A percentile compares a stretch with the other conserved stretches of the same genome.
Conservation (phyloP, 2,329 filamentous ascomycete species). For the Fusarium cicatricum region DNA sequence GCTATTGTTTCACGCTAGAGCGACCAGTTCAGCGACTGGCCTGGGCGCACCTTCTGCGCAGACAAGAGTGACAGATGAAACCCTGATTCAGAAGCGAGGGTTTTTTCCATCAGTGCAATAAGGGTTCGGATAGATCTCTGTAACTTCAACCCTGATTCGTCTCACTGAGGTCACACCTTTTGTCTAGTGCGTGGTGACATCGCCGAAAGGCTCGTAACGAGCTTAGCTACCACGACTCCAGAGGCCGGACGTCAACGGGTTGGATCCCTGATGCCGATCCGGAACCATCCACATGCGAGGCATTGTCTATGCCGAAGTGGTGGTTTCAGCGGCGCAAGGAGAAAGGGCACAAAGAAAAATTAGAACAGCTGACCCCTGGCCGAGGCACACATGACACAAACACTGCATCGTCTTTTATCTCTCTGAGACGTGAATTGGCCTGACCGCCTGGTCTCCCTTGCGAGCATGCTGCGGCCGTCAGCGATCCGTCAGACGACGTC, state of each 20-base stretch:
- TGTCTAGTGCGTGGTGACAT: neutral
- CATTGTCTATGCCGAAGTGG: slow-evolving; percentile 21
- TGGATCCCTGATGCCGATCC: slow-evolving; percentile 30
- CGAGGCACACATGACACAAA: slow-evolving; percentile 10
- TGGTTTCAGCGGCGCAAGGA: slow-evolving; percentile 23
- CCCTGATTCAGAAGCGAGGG: neutral
- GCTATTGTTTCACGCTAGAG: slow-evolving; percentile 36
- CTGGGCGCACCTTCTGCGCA: slow-evolving; percentile 4
- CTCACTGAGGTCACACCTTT: neutral
- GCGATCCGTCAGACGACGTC: neutral
- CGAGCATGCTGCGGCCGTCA: neutral
- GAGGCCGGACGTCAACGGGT: slow-evolving; percentile 1
- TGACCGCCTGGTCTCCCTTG: slow-evolving; percentile 7
- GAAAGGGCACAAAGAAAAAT: slow-evolving; percentile 12
- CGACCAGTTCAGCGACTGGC: slow-evolving; percentile 7
- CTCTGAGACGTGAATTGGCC: slow-evolving; percentile 9
- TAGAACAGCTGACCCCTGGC: slow-evolving; percentile 14
- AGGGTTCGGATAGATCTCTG: neutral
- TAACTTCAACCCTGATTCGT: neutral
- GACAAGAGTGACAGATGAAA: slow-evolving; percentile 19
- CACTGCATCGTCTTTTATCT: slow-evolving; percentile 12
- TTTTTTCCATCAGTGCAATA: neutral
- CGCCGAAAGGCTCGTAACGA: neutral
- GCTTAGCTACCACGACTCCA: neutral
- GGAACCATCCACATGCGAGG: slow-evolving; percentile 19